Conservation (phyloP, 1,284 basidiomycete species). For the Dichomitus squalens region DNA sequence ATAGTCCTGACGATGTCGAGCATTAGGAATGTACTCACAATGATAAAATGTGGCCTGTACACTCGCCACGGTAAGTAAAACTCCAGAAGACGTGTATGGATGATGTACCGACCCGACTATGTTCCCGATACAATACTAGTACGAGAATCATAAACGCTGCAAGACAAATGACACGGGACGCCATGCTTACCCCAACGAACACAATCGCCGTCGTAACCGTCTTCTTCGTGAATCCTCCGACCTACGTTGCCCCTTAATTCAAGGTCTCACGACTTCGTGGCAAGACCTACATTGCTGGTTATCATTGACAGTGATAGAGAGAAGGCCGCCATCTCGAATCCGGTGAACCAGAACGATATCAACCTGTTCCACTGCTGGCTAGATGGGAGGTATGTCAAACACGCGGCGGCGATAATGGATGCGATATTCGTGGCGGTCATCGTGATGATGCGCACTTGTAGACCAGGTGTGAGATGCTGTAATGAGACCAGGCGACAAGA, state of each 20-base stretch:
- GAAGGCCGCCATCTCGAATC: slow-evolving; percentile 28
- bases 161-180: neutral
- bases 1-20: too few species aligned
- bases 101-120: slow-evolving; percentile 3
- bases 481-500: neutral
- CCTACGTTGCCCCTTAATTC: too few species aligned
- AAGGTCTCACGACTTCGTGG: too few species aligned
- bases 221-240: slow-evolving; percentile 32
- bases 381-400: slow-evolving; percentile 32
- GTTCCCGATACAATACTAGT: slow-evolving; percentile 15
- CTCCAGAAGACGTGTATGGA: too few species aligned
- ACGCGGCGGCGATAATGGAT: slow-evolving; percentile 34
- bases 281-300: slow-evolving; percentile 30
- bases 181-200: slow-evolving; percentile 20
- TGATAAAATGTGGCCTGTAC: neutral
- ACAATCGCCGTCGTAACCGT: slow-evolving; percentile 26
- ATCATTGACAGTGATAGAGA: slow-evolving; percentile 32
- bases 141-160: too few species aligned
- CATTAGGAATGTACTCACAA: too few species aligned
- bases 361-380: slow-evolving; percentile 36
- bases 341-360: slow-evolving; percentile 37
- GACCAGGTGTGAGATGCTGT: too few species aligned
- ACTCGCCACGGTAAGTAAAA: neutral
- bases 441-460: slow-evolving; percentile 24
- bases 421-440: slow-evolving; percentile 31